Percentiles rank a stretch among this genome's conserved stretches.
phyloP scores from a whole-genome alignment of 352 stramenopile species.

The Phytophthora foliorum region DNA sequence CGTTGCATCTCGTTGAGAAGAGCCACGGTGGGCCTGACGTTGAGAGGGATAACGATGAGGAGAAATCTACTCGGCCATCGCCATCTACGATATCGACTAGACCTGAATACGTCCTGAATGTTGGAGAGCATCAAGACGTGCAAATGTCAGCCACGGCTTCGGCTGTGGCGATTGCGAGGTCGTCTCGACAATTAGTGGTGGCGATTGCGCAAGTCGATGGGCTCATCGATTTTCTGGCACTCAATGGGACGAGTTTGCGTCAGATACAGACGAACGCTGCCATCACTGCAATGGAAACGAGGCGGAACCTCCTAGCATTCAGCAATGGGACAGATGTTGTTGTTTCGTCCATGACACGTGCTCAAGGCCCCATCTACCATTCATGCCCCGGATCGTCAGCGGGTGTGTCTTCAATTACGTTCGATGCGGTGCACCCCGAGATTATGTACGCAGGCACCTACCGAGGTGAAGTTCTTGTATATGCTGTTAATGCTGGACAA shows the following conservation, averaged over 20 bases:
- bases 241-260: constrained; percentile 62
- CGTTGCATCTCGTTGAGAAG: constrained; percentile 30
- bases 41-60: not conserved
- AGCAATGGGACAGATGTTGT: constrained; percentile 40
- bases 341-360: constrained; percentile 43
- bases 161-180: constrained; percentile 17
- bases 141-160: constrained; percentile 6
- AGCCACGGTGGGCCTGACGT: not conserved
- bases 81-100: constrained; percentile 3
- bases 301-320: constrained; percentile 56
- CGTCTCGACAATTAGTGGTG: constrained; percentile 25
- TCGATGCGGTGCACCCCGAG: constrained; percentile 47
- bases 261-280: constrained; percentile 36
- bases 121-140: constrained; percentile 9
- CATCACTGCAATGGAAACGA: constrained; percentile 41
- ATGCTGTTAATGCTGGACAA: constrained; percentile 21
- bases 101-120: constrained; percentile 5
- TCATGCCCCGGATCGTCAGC: constrained; percentile 53
- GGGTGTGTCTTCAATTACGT: constrained; percentile 47
- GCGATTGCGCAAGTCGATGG: constrained; percentile 29
- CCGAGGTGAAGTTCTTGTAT: constrained; percentile 58
- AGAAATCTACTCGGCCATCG: constrained; percentile 1
- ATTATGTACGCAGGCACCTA: constrained; percentile 62
- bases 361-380: constrained; percentile 39
- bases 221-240: constrained; percentile 39